phyloP scores from a whole-genome alignment of 2,329 filamentous ascomycete species.

The Colletotrichum sp. region DNA sequence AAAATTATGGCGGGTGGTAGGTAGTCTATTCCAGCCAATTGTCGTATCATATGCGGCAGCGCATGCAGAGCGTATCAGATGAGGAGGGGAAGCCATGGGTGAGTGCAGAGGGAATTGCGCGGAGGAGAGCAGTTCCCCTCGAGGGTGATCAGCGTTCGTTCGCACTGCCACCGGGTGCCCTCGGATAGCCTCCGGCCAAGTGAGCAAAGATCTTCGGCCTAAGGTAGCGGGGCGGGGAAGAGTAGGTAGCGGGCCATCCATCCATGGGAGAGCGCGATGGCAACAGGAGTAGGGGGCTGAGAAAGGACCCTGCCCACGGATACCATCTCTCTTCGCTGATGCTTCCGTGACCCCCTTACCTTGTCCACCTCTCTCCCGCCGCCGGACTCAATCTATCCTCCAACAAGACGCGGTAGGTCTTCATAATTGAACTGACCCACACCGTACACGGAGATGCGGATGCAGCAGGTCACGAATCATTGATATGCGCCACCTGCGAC shows the following conservation, averaged over 20 bases:
- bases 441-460: background rate
- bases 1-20: background rate
- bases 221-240: conserved; percentile 14
- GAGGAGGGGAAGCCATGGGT: background rate
- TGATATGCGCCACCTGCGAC: conserved; percentile 1
- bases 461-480: conserved; percentile 3
- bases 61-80: background rate
- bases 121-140: background rate
- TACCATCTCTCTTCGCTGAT: background rate
- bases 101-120: background rate
- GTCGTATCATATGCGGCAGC: background rate
- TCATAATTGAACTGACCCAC: background rate
- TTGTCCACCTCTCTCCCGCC: background rate
- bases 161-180: conserved; percentile 3
- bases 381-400: background rate
- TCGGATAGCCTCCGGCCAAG: background rate
- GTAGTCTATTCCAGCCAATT: background rate
- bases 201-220: conserved; percentile 11
- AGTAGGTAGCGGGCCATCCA: background rate
- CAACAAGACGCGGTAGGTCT: background rate
- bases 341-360: background rate
- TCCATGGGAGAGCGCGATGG: background rate
- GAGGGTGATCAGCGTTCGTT: background rate
- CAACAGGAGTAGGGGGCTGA: background rate
- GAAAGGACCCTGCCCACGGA: background rate